These are phyloP conservation scores for Pisolithus albus DNA, from an alignment of 768 basidiomycete species.

Conservation along the genomic window DNA sequence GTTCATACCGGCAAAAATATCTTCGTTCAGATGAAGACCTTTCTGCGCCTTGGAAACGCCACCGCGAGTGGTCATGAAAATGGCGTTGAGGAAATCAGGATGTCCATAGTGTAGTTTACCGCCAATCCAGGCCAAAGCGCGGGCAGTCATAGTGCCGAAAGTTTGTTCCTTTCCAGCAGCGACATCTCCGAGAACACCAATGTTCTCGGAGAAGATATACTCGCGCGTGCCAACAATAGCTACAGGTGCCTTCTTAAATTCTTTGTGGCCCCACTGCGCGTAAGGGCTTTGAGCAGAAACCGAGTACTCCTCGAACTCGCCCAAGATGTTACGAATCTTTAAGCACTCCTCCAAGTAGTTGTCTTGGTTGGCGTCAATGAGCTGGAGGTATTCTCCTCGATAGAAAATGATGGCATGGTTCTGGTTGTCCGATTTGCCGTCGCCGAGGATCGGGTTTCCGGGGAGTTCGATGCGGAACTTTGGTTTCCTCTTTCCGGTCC, in stretches of 20 bases:
- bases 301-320: slow-evolving; percentile 94
- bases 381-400: slow-evolving; percentile 96
- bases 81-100: slow-evolving; percentile 97
- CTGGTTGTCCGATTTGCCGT: slow-evolving; percentile 99
- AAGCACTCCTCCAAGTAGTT: slow-evolving; percentile 99
- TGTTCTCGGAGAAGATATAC: slow-evolving; percentile 99
- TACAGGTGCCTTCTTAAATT: slow-evolving; percentile 84
- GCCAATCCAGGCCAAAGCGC: slow-evolving; percentile 93
- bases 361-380: slow-evolving; percentile 99
- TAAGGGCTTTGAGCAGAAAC: slow-evolving; percentile 92
- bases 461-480: slow-evolving; percentile 98
- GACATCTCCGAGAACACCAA: slow-evolving; percentile 97
- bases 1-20: slow-evolving; percentile 99
- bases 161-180: slow-evolving; percentile 99
- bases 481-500: slow-evolving; percentile 82
- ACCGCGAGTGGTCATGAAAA: slow-evolving; percentile 97
- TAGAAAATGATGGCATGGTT: slow-evolving; percentile 99
- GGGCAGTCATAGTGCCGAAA: slow-evolving; percentile 96
- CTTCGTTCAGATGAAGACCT: slow-evolving; percentile 96
- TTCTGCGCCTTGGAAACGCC: slow-evolving; percentile 99
- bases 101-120: slow-evolving; percentile 99
- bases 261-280: slow-evolving; percentile 91
- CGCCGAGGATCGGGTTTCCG: slow-evolving; percentile 97
- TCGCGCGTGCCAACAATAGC: slow-evolving; percentile 98
- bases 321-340: slow-evolving; percentile 96